phyloP scores from a whole-genome alignment of 2,329 filamentous ascomycete genomes.

The Penicillium sp. region DNA sequence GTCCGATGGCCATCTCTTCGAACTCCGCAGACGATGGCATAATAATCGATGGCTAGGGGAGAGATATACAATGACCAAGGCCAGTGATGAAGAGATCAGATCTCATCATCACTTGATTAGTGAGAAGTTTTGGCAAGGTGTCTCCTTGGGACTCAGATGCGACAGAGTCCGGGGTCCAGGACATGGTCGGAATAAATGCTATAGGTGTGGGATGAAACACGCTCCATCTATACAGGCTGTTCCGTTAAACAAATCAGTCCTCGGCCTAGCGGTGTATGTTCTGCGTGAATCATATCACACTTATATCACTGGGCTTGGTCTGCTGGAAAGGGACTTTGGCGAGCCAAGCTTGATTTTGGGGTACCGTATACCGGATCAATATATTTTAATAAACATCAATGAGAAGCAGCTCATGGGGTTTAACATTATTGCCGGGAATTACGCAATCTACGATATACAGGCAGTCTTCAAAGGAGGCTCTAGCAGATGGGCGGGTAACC shows the following conservation, averaged over 20 bases:
- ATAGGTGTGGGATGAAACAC: not conserved
- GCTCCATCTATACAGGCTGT: conserved; percentile 1
- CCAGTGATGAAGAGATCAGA: not conserved
- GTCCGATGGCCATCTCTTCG: not conserved
- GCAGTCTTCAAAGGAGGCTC: not conserved
- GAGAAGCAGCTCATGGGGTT: conserved; percentile 8
- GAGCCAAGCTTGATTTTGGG: conserved; percentile 1
- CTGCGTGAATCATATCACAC: conserved; percentile 1
- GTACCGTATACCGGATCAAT: conserved; percentile 7
- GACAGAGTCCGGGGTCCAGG: not conserved
- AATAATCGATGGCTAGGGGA: conserved; percentile 10
- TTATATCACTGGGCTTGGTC: conserved; percentile 8
- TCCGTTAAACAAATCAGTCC: not conserved
- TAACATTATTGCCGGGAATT: not conserved
- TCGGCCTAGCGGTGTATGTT: conserved; percentile 4
- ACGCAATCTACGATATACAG: conserved; percentile 5
- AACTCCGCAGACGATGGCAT: not conserved
- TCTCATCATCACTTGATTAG: not conserved
- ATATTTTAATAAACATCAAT: conserved; percentile 1
- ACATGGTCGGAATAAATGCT: not conserved
- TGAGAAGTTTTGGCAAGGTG: not conserved
- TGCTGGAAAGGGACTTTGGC: not conserved
- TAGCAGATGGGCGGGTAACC: conserved; percentile 7
- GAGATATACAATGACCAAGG: conserved; percentile 5
- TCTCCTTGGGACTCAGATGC: not conserved